phyloP scores from a whole-genome alignment of 2,329 filamentous ascomycete species.

The Cyanodermella asteris region DNA sequence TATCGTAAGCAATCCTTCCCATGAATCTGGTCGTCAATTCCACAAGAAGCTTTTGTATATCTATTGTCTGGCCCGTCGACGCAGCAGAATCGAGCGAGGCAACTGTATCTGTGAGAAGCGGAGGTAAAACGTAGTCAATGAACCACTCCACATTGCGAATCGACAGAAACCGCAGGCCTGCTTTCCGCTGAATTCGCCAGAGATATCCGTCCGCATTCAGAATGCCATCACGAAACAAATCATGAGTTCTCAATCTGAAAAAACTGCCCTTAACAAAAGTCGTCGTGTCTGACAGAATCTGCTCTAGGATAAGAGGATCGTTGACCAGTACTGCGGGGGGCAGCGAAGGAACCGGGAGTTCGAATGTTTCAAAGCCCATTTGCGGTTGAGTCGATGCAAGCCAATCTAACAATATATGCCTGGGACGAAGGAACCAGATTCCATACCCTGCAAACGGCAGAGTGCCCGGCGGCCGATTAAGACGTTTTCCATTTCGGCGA shows the following conservation, averaged over 20 bases:
- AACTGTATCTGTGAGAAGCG: slow-evolving; percentile 26
- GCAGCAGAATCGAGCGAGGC: slow-evolving; percentile 15
- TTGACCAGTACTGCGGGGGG: slow-evolving; percentile 42
- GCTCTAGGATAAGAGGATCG: slow-evolving; percentile 39
- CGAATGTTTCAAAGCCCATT: slow-evolving; percentile 38
- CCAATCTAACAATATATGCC: slow-evolving; percentile 40
- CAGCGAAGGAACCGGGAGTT: slow-evolving; percentile 39
- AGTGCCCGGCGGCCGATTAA: slow-evolving; percentile 11
- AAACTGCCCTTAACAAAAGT: slow-evolving; percentile 41
- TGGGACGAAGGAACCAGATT: slow-evolving; percentile 35
- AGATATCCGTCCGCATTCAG: slow-evolving; percentile 44
- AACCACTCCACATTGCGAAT: slow-evolving; percentile 34
- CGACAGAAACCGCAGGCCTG: slow-evolving; percentile 35
- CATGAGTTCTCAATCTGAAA: slow-evolving; percentile 36
- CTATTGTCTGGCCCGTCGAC: slow-evolving; percentile 17
- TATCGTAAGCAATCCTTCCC: slow-evolving; percentile 47
- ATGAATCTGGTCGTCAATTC: slow-evolving; percentile 44
- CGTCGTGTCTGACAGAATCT: slow-evolving; percentile 37
- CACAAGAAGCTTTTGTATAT: slow-evolving; percentile 38
- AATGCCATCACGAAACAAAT: slow-evolving; percentile 44
- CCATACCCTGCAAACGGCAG: slow-evolving; percentile 37
- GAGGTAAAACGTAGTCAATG: slow-evolving; percentile 34
- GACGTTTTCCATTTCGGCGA: slow-evolving; percentile 6
- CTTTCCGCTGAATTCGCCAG: slow-evolving; percentile 41
- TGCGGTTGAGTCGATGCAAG: slow-evolving; percentile 35